Base-by-base conservation (phyloP, 2,329 filamentous ascomycete species). In the Mariannaea sp. region DNA sequence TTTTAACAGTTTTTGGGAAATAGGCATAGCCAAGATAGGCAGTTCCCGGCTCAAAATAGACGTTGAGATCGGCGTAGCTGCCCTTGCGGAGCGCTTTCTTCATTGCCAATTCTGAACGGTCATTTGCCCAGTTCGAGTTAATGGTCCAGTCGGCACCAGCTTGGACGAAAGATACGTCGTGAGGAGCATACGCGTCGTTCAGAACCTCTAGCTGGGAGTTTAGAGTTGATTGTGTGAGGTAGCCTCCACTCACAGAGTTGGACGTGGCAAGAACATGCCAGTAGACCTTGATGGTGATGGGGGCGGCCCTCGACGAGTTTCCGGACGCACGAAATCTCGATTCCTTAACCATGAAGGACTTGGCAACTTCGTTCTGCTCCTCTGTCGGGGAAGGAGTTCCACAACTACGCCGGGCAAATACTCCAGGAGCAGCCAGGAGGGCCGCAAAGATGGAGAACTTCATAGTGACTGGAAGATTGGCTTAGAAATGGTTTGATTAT, bases 71-170 rank as follows among this genome's bases (percentile, higher is more conserved):
- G 19, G 54, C 56, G 66, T 79, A 79, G 52, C 70, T 69, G 40
- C 78, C 77, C 66, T 75, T 70, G 54, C 75, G 75, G 8, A 80
- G 76, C 20, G 70, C 62, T 32, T 53, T 62, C 72, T 79, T 80
- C 77, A 80, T 80, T 2, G 59, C 67, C 45, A 69, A 46, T 53
- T 77, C 73, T n/a, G 61, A 56, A 2, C 68, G 66, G 19, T 75
- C 77, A 12, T 53, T 58, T 24, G 76, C 75, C 77, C 78, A 82
- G 61, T 67, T 67, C 16, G 66, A 32, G 70, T 82, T 80, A 61
- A 80, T 67, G 29, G 78, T 79, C 57, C 71, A 75, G 49, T 74
- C 73, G 16, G 68, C 76, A 47, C 70, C 70, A 16, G 73, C 68
- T 33, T 79, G 71, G 20, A 69, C 71, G 67, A 81, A 82, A 1